These are phyloP conservation scores for Alternaria brassicicola DNA, from an alignment of 2,329 filamentous ascomycete species.

Conservation along the genomic window DNA sequence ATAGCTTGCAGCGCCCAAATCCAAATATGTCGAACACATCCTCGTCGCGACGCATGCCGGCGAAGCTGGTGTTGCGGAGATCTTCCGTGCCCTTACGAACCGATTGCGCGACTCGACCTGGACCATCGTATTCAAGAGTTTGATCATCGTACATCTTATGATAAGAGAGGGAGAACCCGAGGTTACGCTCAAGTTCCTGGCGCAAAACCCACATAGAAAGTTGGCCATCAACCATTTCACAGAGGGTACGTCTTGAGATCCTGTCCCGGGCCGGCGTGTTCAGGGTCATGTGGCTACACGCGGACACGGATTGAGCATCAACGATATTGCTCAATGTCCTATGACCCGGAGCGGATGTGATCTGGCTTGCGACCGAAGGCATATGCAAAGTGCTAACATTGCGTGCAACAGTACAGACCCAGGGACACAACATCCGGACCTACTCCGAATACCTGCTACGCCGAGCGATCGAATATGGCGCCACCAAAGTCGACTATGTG, in stretches of 20 bases:
- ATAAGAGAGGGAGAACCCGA: slow-evolving; percentile 92
- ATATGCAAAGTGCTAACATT: slow-evolving; percentile 45
- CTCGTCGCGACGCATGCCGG: slow-evolving; percentile 92
- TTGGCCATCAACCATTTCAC: slow-evolving; percentile 90
- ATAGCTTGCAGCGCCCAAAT: slow-evolving; percentile 93
- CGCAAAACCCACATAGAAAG: slow-evolving; percentile 75
- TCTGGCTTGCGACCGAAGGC: background rate
- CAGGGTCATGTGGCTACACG: slow-evolving; percentile 1
- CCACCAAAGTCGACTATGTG: slow-evolving; percentile 90
- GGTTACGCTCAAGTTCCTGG: slow-evolving; percentile 82
- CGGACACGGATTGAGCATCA: slow-evolving; percentile 4
- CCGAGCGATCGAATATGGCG: slow-evolving; percentile 79
- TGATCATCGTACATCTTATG: slow-evolving; percentile 97
- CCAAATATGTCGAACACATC: slow-evolving; percentile 99
- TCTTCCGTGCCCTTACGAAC: slow-evolving; percentile 89
- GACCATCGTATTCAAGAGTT: slow-evolving; percentile 98
- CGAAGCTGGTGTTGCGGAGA: slow-evolving; percentile 92
- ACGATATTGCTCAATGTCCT: background rate
- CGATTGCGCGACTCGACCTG: slow-evolving; percentile 94
- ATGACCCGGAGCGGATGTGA: background rate
- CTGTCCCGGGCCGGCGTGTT: background rate
- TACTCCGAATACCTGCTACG: slow-evolving; percentile 88
- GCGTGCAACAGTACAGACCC: slow-evolving; percentile 78
- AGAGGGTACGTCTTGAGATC: slow-evolving; percentile 69
- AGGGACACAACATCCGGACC: slow-evolving; percentile 91